Evolutionary conservation across 805 yeast genomes (phyloP).

Genomic region (Saturnispora gosingensis): DNA sequence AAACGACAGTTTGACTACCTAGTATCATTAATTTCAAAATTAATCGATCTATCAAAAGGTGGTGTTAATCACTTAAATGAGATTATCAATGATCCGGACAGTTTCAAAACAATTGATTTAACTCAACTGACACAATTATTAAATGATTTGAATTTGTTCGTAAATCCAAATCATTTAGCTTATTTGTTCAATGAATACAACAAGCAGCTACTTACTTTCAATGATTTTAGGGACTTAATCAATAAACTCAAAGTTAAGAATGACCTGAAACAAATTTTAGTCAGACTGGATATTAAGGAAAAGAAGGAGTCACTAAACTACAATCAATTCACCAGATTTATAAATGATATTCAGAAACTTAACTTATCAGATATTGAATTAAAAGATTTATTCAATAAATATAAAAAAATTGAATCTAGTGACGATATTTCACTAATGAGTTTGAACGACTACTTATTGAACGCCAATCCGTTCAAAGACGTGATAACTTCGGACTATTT

Average conservation of each 20-base stretch:
- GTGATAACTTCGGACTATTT: slow-evolving; percentile 29
- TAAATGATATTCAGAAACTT: neutral
- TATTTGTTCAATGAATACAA: slow-evolving; percentile 48
- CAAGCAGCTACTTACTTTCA: slow-evolving; percentile 50
- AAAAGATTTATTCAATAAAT: neutral
- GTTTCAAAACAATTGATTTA: slow-evolving; percentile 8
- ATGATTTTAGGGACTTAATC: slow-evolving; percentile 71
- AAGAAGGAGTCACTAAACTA: neutral
- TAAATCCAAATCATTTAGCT: slow-evolving; percentile 44
- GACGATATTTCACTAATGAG: slow-evolving; percentile 19
- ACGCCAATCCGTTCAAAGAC: slow-evolving; percentile 23
- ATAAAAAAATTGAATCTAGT: neutral
- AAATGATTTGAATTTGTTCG: slow-evolving; percentile 56
- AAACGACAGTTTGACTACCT: slow-evolving; percentile 45
- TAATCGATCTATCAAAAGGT: slow-evolving; percentile 30
- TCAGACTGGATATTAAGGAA: slow-evolving; percentile 29
- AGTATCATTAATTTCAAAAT: slow-evolving; percentile 42
- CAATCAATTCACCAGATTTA: neutral
- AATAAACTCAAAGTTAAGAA: slow-evolving; percentile 50
- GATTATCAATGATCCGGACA: slow-evolving; percentile 1
- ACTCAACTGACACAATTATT: slow-evolving; percentile 1
- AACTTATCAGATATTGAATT: neutral
- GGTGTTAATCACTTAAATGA: slow-evolving; percentile 6
- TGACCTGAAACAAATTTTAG: slow-evolving; percentile 44
- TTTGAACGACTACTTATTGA: slow-evolving; percentile 23